Conservation (phyloP, 164 flowering plant genomes). For the Vitis amurensis region DNA sequence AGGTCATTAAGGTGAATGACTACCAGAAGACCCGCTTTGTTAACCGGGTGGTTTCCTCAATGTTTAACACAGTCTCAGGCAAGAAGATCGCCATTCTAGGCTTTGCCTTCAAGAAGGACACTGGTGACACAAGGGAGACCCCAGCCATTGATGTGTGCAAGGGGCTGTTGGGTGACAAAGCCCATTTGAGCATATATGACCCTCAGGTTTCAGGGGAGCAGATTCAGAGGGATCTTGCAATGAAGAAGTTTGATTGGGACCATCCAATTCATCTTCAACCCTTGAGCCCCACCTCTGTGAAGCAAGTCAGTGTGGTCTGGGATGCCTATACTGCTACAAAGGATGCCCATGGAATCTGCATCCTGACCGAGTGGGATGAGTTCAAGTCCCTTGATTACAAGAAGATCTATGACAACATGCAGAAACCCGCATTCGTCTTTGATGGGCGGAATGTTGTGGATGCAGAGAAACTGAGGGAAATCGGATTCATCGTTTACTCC, state of each 20-base stretch:
- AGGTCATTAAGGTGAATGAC: slow-evolving; percentile 60
- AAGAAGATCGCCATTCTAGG: slow-evolving; percentile 64
- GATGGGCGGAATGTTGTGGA: slow-evolving; percentile 63
- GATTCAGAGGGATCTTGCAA: slow-evolving; percentile 59
- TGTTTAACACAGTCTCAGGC: slow-evolving; percentile 62
- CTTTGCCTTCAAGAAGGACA: slow-evolving; percentile 71
- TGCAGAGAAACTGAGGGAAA: slow-evolving; percentile 50
- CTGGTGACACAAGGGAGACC: slow-evolving; percentile 70
- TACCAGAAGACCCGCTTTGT: slow-evolving; percentile 64
- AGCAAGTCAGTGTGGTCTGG: slow-evolving; percentile 40
- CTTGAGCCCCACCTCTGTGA: slow-evolving; percentile 36
- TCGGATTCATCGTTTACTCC: slow-evolving; percentile 66
- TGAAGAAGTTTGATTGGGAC: slow-evolving; percentile 68
- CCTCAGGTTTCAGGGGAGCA: slow-evolving; percentile 66
- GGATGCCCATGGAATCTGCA: slow-evolving; percentile 66
- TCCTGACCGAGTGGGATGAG: slow-evolving; percentile 80
- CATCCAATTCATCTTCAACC: slow-evolving; percentile 56
- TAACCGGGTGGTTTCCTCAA: slow-evolving; percentile 57
- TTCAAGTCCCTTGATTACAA: slow-evolving; percentile 55
- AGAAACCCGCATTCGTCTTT: slow-evolving; percentile 67
- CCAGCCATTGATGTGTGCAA: slow-evolving; percentile 70
- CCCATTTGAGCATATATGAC: slow-evolving; percentile 57
- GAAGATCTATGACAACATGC: slow-evolving; percentile 58
- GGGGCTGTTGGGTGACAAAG: slow-evolving; percentile 61
- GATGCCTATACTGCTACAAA: slow-evolving; percentile 62